Percentiles rank a stretch among this genome's conserved stretches.
phyloP scores from a whole-genome alignment of 2,329 filamentous ascomycete genomes.

The Verticillium klebahnii region DNA sequence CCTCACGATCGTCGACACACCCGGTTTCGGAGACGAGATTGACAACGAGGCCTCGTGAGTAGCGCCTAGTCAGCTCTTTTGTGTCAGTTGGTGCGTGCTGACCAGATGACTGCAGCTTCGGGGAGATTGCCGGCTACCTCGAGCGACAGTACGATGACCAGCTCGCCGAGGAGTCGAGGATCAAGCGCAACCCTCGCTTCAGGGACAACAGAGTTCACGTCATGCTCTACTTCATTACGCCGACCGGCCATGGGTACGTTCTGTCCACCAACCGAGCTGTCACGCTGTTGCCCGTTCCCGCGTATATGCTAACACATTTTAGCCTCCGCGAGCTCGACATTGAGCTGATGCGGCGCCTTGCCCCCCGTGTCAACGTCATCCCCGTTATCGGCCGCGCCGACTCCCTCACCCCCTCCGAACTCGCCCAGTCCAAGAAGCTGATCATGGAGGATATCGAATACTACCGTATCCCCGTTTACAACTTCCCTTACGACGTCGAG shows the following conservation, averaged over 20 bases:
- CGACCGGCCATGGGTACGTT: conserved; percentile 84
- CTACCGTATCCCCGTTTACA: conserved; percentile 99
- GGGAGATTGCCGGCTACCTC: conserved; percentile 95
- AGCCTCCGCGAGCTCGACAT: conserved; percentile 98
- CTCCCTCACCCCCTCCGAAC: conserved; percentile 90
- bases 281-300: conserved; percentile 12
- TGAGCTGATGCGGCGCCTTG: conserved; percentile 98
- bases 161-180: conserved; percentile 97
- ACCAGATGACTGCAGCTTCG: conserved; percentile 59
- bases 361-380: conserved; percentile 96
- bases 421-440: conserved; percentile 98
- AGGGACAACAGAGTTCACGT: conserved; percentile 98
- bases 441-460: conserved; percentile 99
- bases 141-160: conserved; percentile 99
- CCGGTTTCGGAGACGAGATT: conserved; percentile 97
- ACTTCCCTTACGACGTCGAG: conserved; percentile 99
- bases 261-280: not conserved
- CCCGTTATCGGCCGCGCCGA: conserved; percentile 98
- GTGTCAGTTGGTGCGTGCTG: not conserved
- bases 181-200: conserved; percentile 99
- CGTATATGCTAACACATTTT: conserved; percentile 4
- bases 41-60: conserved; percentile 94
- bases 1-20: conserved; percentile 96
- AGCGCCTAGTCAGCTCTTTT: not conserved
- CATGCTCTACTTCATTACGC: conserved; percentile 98